Percentiles rank a stretch among this genome's conserved stretches.
phyloP scores from a whole-genome alignment of 768 basidiomycete species.

The Boletus huronensis region DNA sequence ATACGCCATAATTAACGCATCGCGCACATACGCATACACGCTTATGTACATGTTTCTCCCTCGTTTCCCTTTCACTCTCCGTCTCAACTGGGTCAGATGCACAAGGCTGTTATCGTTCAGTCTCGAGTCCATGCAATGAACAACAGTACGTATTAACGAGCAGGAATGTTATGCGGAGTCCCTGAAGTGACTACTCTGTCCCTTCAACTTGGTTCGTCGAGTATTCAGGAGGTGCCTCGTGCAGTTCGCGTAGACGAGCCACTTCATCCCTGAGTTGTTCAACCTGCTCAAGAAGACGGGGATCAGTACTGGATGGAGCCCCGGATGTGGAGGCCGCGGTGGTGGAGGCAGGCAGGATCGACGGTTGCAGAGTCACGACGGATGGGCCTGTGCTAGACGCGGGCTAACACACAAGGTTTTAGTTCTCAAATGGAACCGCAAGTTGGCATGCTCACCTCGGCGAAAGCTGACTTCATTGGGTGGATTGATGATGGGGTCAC shows the following conservation, averaged over 20 bases:
- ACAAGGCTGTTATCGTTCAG: neutral
- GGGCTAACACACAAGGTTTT: neutral
- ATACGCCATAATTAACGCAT: no score
- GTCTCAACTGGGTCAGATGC: neutral
- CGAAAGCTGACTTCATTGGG: neutral
- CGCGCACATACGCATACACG: no score
- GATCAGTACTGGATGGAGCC: neutral
- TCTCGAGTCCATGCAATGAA: neutral
- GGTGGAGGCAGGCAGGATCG: neutral
- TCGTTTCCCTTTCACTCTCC: no score
- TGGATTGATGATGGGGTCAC: neutral
- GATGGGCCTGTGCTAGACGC: neutral
- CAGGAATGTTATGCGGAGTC: no score
- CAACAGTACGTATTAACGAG: neutral
- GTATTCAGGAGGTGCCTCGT: neutral
- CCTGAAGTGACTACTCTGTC: neutral
- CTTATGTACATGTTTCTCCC: no score
- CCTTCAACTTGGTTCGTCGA: neutral
- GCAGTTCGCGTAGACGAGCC: slow-evolving; percentile 3
- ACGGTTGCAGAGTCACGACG: neutral
- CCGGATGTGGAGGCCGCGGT: neutral
- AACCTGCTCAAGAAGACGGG: slow-evolving; percentile 1
- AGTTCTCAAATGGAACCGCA: neutral
- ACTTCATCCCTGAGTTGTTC: slow-evolving; percentile 7
- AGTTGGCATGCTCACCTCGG: neutral